phyloP scores from a whole-genome alignment of 1,139 yeast genomes.

The Pichia sp. region DNA sequence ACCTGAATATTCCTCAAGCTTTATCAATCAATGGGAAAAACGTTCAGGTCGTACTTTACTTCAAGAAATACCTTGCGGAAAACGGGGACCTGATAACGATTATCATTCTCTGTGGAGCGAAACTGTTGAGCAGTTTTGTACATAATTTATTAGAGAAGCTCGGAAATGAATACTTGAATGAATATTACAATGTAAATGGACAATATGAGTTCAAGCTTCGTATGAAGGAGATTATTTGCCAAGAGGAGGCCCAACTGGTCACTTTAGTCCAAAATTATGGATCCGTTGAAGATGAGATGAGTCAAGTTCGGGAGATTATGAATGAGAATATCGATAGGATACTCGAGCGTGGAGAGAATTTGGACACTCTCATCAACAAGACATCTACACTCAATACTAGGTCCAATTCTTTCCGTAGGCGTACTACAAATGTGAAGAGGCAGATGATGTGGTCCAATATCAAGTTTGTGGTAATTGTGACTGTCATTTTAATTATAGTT shows the following conservation, averaged over 20 bases:
- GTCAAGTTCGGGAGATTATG: constrained; percentile 54
- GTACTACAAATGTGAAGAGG: constrained; percentile 58
- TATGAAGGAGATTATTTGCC: constrained; percentile 45
- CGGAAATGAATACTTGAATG: constrained; percentile 34
- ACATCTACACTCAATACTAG: constrained; percentile 68
- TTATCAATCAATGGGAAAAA: constrained; percentile 8
- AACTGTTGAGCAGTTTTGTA: constrained; percentile 39
- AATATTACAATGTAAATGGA: constrained; percentile 15
- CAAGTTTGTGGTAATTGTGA: constrained; percentile 33
- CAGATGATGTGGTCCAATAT: constrained; percentile 61
- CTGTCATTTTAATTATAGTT: constrained; percentile 24
- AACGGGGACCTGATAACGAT: constrained; percentile 46
- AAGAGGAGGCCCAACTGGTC: constrained; percentile 39
- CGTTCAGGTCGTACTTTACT: constrained; percentile 34
- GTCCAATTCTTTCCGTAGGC: constrained; percentile 65
- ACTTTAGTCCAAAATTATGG: constrained; percentile 30
- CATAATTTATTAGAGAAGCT: constrained; percentile 42
- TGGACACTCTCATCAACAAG: constrained; percentile 68
- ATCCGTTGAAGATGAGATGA: constrained; percentile 44
- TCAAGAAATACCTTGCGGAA: constrained; percentile 33
- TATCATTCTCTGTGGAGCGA: constrained; percentile 38
- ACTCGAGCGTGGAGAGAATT: constrained; percentile 74
- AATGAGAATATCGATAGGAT: constrained; percentile 63
- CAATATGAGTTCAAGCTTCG: constrained; percentile 40
- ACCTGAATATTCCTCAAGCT: constrained; percentile 8